These are phyloP conservation scores for Leccinum boreale DNA, from an alignment of 768 basidiomycete species.

Conservation along the genomic window DNA sequence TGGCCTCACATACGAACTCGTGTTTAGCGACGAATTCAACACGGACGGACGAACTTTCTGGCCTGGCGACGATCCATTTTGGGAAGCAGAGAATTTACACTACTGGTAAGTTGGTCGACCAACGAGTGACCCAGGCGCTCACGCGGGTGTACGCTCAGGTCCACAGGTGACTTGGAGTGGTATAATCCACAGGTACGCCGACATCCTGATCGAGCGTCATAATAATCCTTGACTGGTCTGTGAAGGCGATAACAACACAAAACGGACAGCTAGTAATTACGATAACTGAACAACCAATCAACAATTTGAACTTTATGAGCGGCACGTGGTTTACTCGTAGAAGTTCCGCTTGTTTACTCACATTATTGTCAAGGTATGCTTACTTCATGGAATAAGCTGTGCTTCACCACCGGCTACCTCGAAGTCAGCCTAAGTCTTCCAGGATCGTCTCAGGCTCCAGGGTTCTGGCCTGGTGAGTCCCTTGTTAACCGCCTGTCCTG, in stretches of 20 bases:
- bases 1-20: constrained; percentile 75
- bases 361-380: constrained; percentile 51
- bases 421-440: constrained; percentile 81
- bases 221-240: background rate
- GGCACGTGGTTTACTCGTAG: constrained; percentile 40
- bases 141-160: constrained; percentile 27
- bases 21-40: constrained; percentile 89
- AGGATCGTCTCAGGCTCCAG: constrained; percentile 55
- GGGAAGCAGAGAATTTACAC: constrained; percentile 85
- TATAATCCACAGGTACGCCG: constrained; percentile 64
- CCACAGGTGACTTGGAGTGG: constrained; percentile 82
- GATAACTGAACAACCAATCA: constrained; percentile 61
- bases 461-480: constrained; percentile 80
- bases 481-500: constrained; percentile 15
- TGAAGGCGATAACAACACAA: constrained; percentile 64
- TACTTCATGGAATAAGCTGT: constrained; percentile 91
- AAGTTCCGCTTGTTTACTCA: constrained; percentile 4
- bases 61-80: constrained; percentile 79
- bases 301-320: constrained; percentile 82
- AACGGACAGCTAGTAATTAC: constrained; percentile 81
- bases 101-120: constrained; percentile 56
- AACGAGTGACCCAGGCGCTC: background rate
- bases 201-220: background rate
- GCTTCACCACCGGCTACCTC: constrained; percentile 90
- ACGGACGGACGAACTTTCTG: constrained; percentile 68